phyloP scores from a whole-genome alignment of 1,139 yeast species.

The Lodderomyces theae region DNA sequence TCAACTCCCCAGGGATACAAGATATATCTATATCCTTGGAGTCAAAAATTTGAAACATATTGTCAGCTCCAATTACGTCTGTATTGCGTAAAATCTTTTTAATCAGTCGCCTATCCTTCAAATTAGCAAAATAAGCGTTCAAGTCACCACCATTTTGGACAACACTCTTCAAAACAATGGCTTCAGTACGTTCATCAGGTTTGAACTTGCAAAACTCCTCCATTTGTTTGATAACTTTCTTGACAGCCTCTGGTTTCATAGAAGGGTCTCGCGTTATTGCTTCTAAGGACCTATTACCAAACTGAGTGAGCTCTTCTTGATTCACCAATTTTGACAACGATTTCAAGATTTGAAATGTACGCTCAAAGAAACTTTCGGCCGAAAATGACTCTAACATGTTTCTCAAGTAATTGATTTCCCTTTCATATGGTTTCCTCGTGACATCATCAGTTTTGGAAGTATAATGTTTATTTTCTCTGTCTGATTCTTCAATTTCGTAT shows the following conservation, averaged over 20 bases:
- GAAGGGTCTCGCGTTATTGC: constrained; percentile 29
- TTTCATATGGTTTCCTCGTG: constrained; percentile 9
- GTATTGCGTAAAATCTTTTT: constrained; percentile 55
- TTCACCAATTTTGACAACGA: constrained; percentile 47
- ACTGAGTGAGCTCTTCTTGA: constrained; percentile 28
- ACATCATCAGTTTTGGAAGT: constrained; percentile 12
- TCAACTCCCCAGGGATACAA: constrained; percentile 37
- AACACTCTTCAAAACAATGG: constrained; percentile 33
- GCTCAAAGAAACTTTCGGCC: constrained; percentile 59
- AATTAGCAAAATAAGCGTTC: constrained; percentile 6
- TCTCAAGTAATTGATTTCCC: constrained; percentile 12
- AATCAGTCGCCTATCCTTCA: constrained; percentile 10
- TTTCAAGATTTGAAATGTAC: constrained; percentile 68
- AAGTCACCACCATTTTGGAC: constrained; percentile 7
- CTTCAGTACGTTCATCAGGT: constrained; percentile 47
- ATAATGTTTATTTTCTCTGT: constrained; percentile 4
- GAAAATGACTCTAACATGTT: constrained; percentile 23
- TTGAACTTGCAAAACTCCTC: constrained; percentile 27
- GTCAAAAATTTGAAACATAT: constrained; percentile 43
- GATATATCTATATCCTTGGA: constrained; percentile 22
- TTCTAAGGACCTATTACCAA: constrained; percentile 39
- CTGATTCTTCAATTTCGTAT: constrained; percentile 3
- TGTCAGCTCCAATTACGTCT: constrained; percentile 69
- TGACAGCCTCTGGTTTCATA: constrained; percentile 26
- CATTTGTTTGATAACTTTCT: constrained; percentile 27